These are phyloP conservation scores for Microbotryomycetes sp. DNA, from an alignment of 1,284 basidiomycete genomes.

Conservation along the genomic window DNA sequence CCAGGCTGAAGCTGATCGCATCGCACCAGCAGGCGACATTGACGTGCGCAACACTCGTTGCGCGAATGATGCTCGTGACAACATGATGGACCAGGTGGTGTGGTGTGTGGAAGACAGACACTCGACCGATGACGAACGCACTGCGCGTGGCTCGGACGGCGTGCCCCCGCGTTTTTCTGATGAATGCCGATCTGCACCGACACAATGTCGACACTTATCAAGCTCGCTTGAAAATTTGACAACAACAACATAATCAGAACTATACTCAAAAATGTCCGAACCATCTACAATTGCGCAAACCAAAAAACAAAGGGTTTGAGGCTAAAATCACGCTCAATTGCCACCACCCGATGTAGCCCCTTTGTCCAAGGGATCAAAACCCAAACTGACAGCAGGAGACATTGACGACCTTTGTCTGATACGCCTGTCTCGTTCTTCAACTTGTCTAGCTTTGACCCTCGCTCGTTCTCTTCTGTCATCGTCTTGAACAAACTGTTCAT, in stretches of 20 bases:
- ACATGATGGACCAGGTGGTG: no score
- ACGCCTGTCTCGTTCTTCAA: constrained; percentile 15
- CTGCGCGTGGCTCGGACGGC: no score
- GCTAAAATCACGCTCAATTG: neutral
- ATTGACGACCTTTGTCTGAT: constrained; percentile 30
- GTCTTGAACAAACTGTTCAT: constrained; percentile 21
- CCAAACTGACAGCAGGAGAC: constrained; percentile 12
- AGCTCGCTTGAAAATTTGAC: no score
- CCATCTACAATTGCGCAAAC: no score
- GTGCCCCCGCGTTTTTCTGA: no score
- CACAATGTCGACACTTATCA: no score
- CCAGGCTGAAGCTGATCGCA: constrained; percentile 61
- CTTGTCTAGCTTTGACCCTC: constrained; percentile 13
- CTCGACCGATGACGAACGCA: no score
- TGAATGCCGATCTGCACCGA: no score
- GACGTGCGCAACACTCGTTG: constrained; percentile 11
- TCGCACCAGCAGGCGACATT: constrained; percentile 1
- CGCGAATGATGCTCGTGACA: constrained; percentile 17
- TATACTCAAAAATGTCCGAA: no score
- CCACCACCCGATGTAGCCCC: constrained; percentile 2
- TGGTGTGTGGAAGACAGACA: no score
- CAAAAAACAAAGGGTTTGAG: no score
- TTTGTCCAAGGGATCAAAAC: constrained; percentile 19
- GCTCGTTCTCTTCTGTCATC: constrained; percentile 15
- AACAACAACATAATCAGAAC: no score